Evolutionary conservation across 2,329 filamentous ascomycete genomes (phyloP).

Genomic region (Botrytis pseudocinerea): DNA sequence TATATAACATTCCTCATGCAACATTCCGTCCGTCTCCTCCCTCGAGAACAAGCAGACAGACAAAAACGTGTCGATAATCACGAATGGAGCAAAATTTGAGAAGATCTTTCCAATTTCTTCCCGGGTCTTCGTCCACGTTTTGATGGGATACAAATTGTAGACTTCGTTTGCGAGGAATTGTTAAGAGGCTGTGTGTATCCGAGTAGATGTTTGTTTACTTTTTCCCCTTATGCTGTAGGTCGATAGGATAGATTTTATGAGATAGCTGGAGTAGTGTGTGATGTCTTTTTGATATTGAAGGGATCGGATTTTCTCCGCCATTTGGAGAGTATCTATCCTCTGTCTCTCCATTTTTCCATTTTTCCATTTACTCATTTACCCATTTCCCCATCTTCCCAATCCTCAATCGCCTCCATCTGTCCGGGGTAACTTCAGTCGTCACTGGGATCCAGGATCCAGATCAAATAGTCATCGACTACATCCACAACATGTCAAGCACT

Average conservation of each 20-base stretch:
- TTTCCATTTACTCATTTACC: too few relatives aligned
- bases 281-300: not conserved
- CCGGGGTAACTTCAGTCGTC: not conserved
- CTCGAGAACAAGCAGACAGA: not conserved
- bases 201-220: accelerated
- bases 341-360: not conserved
- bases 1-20: not conserved
- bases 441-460: not conserved
- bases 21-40: not conserved
- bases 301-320: not conserved
- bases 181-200: not conserved
- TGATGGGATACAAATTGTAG: not conserved
- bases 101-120: not conserved
- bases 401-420: not conserved
- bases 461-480: not conserved
- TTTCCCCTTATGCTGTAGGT: not conserved
- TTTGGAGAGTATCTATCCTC: not conserved
- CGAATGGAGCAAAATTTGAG: not conserved
- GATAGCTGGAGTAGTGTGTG: not conserved
- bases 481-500: too few relatives aligned
- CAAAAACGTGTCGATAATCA: not conserved
- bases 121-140: not conserved
- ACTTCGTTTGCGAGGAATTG: not conserved
- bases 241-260: too few relatives aligned
- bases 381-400: too few relatives aligned